These are phyloP conservation scores for Coniferiporia sulphurascens DNA, from an alignment of 1,284 basidiomycete species.

Conservation along the genomic window DNA sequence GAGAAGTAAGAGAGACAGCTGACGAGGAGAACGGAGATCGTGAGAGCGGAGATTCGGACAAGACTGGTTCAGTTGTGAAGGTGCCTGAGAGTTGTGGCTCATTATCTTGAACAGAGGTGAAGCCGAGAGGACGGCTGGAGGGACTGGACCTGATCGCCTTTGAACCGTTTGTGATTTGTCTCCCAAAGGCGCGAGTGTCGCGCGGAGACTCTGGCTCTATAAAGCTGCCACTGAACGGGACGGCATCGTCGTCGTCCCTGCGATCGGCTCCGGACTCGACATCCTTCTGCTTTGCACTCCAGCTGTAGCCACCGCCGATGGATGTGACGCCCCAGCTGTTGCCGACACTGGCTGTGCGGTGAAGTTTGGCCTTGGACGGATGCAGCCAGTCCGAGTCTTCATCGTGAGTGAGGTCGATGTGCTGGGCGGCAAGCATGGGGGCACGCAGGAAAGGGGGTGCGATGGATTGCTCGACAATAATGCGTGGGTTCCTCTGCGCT, in stretches of 20 bases:
- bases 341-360: constrained; percentile 59
- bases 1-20: constrained; percentile 13
- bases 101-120: background rate
- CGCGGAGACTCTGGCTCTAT: constrained; percentile 12
- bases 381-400: constrained; percentile 59
- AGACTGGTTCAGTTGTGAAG: constrained; percentile 13
- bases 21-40: constrained; percentile 14
- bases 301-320: constrained; percentile 77
- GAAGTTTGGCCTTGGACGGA: constrained; percentile 39
- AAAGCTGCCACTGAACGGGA: constrained; percentile 10
- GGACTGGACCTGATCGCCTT: background rate
- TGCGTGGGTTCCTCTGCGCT: constrained; percentile 13
- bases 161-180: background rate
- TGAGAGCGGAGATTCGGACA: constrained; percentile 6
- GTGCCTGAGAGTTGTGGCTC: background rate
- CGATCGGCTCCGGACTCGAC: constrained; percentile 15
- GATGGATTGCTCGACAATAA: background rate
- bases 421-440: constrained; percentile 52
- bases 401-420: constrained; percentile 57
- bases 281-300: constrained; percentile 44
- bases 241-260: constrained; percentile 19
- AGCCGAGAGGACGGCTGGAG: background rate
- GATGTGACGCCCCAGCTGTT: constrained; percentile 79
- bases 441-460: background rate
- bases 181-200: background rate